Base-by-base conservation (phyloP, 495 filamentous ascomycete genomes). In the Aspergillus haitiensis region DNA sequence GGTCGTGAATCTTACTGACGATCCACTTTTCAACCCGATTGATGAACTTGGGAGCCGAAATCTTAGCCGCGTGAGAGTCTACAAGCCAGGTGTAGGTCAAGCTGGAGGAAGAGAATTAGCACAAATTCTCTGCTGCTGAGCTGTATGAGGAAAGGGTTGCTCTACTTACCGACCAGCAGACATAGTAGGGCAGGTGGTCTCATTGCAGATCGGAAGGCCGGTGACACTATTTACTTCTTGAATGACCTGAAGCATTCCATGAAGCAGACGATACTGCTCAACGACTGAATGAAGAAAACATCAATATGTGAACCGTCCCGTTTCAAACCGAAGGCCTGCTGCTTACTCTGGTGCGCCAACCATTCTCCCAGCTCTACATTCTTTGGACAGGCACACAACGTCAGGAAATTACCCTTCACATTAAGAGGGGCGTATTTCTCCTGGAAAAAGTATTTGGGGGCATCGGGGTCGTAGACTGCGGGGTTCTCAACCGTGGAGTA, bases 371-470 rank as follows among this genome's bases (percentile, higher is more conserved):
- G 82, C 70, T 96, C 93, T 32, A 96, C 88, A 52, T 91, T 88
- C 72, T 90, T 89, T 8, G 93, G 93, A 68, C 90, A 89, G 52
- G 90, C 90, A 64, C 91, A 93, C 45, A 97, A 75, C 18, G 93
- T 96, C 88, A 95, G 91, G 71, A 96, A 96, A 74, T 96, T 97
- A 46, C 93, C 93, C 75, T 91, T 95, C 61, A 96, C 93, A 58
- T 95, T 93, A 61, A 96, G 82, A 64, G 86, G 88, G 45, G 89
- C 86, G 68, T 92, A 90, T 63, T 88, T 84, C 59, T 92, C 85
- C 65, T 90, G 87, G 71, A 93, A 88, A 72, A 87, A 88, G 72
- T 84, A 86, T 66, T 90, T 79, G 66, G 76, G 68, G 56, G 84
- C 72, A 75, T 85, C 86, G 50, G 87, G 76, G 31, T 78, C 79